Evolutionary conservation across 805 yeast genomes (phyloP), one percentile per base, ranked within the genome.

Genomic region (Saccharomycopsis javanensis): DNA sequence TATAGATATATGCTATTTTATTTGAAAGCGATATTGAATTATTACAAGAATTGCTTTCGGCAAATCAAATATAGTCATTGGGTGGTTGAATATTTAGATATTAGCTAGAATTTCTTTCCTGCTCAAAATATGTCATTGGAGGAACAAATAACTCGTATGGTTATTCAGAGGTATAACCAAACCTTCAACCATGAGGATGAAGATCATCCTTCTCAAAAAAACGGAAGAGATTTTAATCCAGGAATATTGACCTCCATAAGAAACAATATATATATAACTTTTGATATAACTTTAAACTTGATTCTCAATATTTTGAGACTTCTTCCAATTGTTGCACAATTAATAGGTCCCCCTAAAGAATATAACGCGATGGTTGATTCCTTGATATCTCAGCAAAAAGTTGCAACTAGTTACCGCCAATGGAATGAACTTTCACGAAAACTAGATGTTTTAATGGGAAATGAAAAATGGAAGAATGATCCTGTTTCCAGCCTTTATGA

Each of bases 401-500:
- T 75, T 20, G 80, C 84, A 0, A 71, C 73, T 2, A 75, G 80
- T 1, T 83, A 79, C 63, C 68, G 72, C 6, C 80, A 80, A 52
- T 92, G 98, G 98, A 73, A 78, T 31, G 78, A 76, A 1, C 75
- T 82, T 0, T 82, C 92, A 6, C 65, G 75, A 25, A 68, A 79
- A 58, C 72, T 92, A 28, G 99, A 92, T 66, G 74, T 73, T 28
- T 65, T 86, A 16, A 74, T 82, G 56, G 82, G 83, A 20, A 79
- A 82, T 62, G 81, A 84, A 55, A 66, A 70, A 15, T 92, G 99
- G 99, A 90, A 90, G 65, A 65, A 71, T 16, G 71, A 75, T 53
- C 75, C 75, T 3, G 82, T 79, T 59, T 80, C 89, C 1, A 74
- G 77, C n/a, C 69, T 86, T 25, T 94, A 89, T 66, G 97, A 94